A percentile compares a stretch with the other conserved stretches of the same genome.
Conservation (phyloP, 345 rosid species). For the Anastatica hierochuntica region DNA sequence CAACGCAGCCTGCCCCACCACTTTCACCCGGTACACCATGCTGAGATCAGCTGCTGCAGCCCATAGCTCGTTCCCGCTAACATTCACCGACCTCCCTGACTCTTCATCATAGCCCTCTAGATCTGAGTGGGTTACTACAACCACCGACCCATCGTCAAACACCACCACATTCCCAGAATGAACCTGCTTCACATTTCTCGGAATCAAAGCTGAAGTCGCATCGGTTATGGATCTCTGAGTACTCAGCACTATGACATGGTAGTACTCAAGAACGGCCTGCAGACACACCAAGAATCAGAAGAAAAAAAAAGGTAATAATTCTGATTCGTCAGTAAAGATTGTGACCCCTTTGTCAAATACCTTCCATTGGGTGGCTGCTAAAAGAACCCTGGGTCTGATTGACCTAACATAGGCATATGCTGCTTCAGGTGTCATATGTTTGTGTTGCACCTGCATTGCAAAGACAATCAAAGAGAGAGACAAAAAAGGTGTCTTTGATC, state of each 20-base stretch:
- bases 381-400: constrained; percentile 78
- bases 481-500: neutral
- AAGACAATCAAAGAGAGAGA: constrained; percentile 4
- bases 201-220: constrained; percentile 22
- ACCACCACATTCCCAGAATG: constrained; percentile 35
- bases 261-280: constrained; percentile 87
- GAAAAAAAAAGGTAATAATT: neutral
- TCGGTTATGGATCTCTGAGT: constrained; percentile 6
- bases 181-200: constrained; percentile 23
- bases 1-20: constrained; percentile 56
- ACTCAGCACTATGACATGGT: constrained; percentile 38
- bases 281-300: neutral
- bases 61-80: constrained; percentile 25
- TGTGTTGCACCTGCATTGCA: constrained; percentile 54
- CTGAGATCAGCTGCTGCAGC: constrained; percentile 34
- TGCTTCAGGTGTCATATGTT: constrained; percentile 71
- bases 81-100: constrained; percentile 11
- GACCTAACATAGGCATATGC: constrained; percentile 77
- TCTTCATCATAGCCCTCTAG: constrained; percentile 62
- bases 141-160: constrained; percentile 77
- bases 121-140: constrained; percentile 74
- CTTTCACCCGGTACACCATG: constrained; percentile 55
- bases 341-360: constrained; percentile 27
- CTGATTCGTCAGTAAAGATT: neutral
- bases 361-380: constrained; percentile 89